Percentiles rank a stretch among this genome's conserved stretches.
Evolutionary conservation across 768 basidiomycete species (phyloP).

Genomic region (Dendrothele bispora): DNA sequence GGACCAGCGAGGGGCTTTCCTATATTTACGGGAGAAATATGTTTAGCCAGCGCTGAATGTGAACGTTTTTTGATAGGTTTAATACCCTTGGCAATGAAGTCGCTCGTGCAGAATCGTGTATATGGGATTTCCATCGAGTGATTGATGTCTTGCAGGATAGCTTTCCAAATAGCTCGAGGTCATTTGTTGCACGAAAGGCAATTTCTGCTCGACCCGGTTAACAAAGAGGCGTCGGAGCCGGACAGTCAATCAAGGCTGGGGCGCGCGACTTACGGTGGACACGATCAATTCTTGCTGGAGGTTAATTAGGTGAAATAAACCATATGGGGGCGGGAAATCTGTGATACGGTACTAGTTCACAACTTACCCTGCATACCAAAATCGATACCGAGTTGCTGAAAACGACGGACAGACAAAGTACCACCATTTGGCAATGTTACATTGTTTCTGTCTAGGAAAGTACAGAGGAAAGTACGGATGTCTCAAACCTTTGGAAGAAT

Average conservation of each 20-base stretch:
- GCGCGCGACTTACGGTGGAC: slow-evolving; percentile 44
- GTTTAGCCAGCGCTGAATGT: too few relatives aligned
- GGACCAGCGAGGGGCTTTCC: slow-evolving; percentile 46
- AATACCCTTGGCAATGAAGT: slow-evolving; percentile 50
- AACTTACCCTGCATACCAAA: slow-evolving; percentile 43
- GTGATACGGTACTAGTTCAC: background rate
- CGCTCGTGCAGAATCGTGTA: slow-evolving; percentile 53
- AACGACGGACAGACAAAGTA: slow-evolving; percentile 37
- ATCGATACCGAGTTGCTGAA: slow-evolving; percentile 42
- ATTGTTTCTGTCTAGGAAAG: slow-evolving; percentile 37
- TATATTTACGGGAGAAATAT: too few relatives aligned
- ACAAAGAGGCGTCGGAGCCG: background rate
- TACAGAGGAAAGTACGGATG: too few relatives aligned
- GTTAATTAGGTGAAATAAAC: background rate
- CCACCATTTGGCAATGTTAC: slow-evolving; percentile 45
- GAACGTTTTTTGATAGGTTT: too few relatives aligned
- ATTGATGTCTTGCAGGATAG: slow-evolving; percentile 42
- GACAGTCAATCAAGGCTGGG: background rate
- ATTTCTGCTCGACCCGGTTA: slow-evolving; percentile 30
- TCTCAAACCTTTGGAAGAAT: slow-evolving; percentile 36
- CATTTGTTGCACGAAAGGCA: slow-evolving; percentile 45
- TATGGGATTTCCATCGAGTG: slow-evolving; percentile 49
- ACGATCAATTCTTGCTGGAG: slow-evolving; percentile 44
- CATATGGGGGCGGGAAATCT: background rate
- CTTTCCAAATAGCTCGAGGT: slow-evolving; percentile 43